Conservation (phyloP, 2,329 filamentous ascomycete genomes). For the Penicillium sp. region DNA sequence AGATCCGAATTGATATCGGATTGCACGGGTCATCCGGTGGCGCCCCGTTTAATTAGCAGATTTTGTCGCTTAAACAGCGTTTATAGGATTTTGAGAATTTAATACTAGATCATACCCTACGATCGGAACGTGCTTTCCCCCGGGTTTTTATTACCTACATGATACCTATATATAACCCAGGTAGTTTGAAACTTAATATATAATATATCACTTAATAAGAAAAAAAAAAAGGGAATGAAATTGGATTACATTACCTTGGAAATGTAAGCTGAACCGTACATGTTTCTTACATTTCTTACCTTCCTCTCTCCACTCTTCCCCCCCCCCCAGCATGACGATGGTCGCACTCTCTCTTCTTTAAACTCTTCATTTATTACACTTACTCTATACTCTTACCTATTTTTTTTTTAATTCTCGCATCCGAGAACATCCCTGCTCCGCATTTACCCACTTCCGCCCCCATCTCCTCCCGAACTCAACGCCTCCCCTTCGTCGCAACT, state of each 20-base stretch:
- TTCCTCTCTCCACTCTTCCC: slow-evolving; percentile 29
- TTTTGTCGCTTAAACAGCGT: not conserved
- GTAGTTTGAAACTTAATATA: too few relatives aligned
- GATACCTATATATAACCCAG: too few relatives aligned
- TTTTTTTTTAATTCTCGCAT: not conserved
- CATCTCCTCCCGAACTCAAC: not conserved
- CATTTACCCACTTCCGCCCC: not conserved
- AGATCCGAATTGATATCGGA: not conserved
- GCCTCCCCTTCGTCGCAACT: slow-evolving; percentile 10
- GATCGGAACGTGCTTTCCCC: not conserved
- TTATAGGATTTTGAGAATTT: not conserved
- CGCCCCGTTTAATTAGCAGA: not conserved
- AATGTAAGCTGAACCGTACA: slow-evolving; percentile 13
- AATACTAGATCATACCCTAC: not conserved
- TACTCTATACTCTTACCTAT: not conserved
- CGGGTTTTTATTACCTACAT: not conserved
- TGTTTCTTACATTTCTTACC: slow-evolving; percentile 22
- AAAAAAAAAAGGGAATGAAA: too few relatives aligned
- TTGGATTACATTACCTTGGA: too few relatives aligned
- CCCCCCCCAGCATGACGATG: slow-evolving; percentile 31
- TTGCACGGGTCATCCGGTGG: not conserved
- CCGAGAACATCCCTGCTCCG: not conserved
- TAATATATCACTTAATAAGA: too few relatives aligned
- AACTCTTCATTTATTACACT: not conserved
- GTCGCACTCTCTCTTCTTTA: slow-evolving; percentile 16